These are phyloP conservation scores for Colletotrichum lindemuthianum DNA, from an alignment of 2,329 filamentous ascomycete species.

Conservation along the genomic window DNA sequence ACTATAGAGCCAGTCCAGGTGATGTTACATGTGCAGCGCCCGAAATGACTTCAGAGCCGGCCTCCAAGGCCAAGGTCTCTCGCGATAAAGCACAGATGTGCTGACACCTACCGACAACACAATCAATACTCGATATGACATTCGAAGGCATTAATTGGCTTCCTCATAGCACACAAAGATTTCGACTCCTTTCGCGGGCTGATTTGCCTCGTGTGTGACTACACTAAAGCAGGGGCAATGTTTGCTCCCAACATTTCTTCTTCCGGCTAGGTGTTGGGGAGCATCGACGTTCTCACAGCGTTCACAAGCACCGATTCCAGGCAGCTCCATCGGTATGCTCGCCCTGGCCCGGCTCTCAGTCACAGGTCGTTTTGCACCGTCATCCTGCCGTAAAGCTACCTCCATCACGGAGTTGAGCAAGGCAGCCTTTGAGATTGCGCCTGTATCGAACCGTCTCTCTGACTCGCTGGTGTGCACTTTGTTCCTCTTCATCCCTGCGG, in stretches of 20 bases:
- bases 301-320: conserved; percentile 21
- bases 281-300: conserved; percentile 31
- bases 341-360: conserved; percentile 8
- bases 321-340: conserved; percentile 18
- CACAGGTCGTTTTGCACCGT: conserved; percentile 12
- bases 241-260: conserved; percentile 31
- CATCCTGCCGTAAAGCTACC: conserved; percentile 5
- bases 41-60: not conserved
- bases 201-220: conserved; percentile 4
- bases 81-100: not conserved
- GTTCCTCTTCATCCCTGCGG: conserved; percentile 27
- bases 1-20: not conserved
- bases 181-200: not conserved
- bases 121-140: not conserved
- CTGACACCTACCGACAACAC: not conserved
- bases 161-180: not conserved
- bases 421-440: conserved; percentile 16
- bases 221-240: conserved; percentile 26
- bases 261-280: conserved; percentile 21
- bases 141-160: not conserved
- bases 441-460: conserved; percentile 2
- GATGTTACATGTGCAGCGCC: conserved; percentile 4
- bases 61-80: not conserved
- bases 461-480: conserved; percentile 13
- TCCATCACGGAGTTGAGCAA: not conserved